Conservation (phyloP, 2,329 filamentous ascomycete species). For the Tolypocladium paradoxum region DNA sequence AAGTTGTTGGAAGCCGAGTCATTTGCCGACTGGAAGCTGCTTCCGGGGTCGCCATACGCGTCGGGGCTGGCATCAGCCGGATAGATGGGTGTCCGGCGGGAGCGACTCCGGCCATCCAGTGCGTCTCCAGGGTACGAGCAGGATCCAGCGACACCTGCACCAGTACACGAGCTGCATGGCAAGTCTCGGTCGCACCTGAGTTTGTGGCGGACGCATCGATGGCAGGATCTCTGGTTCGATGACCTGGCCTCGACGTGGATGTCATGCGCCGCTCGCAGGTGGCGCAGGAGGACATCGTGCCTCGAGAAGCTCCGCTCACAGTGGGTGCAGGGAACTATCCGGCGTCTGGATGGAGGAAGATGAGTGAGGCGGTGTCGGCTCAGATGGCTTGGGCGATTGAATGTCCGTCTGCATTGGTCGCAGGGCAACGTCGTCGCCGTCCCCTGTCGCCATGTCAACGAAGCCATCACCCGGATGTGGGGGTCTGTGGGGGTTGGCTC, state of each 20-base stretch:
- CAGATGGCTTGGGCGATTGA: conserved; percentile 14
- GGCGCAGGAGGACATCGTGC: conserved; percentile 16
- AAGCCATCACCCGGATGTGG: not conserved
- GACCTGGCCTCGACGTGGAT: conserved; percentile 7
- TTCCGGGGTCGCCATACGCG: not conserved
- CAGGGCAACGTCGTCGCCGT: conserved; percentile 6
- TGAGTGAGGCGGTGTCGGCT: conserved; percentile 17
- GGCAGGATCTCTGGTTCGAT: conserved; percentile 14
- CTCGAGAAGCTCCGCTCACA: conserved; percentile 13
- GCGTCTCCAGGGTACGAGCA: conserved; percentile 5
- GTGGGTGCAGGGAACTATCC: conserved; percentile 8
- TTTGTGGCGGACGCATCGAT: conserved; percentile 16
- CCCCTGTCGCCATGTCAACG: not conserved
- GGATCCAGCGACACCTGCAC: conserved; percentile 1
- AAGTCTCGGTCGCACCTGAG: conserved; percentile 13
- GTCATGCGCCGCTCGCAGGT: conserved; percentile 14
- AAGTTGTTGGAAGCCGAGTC: not conserved
- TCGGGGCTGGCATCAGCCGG: too few species aligned
- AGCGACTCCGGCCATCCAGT: not conserved
- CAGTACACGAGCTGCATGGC: conserved; percentile 13
- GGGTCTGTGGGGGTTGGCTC: too few species aligned
- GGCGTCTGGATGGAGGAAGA: conserved; percentile 10
- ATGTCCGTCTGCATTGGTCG: conserved; percentile 11
- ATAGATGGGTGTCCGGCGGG: too few species aligned
- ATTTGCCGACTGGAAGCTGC: not conserved